Evolutionary conservation across 129 eudicot genomes (phyloP).

Genomic region (Escallonia herrerae): DNA sequence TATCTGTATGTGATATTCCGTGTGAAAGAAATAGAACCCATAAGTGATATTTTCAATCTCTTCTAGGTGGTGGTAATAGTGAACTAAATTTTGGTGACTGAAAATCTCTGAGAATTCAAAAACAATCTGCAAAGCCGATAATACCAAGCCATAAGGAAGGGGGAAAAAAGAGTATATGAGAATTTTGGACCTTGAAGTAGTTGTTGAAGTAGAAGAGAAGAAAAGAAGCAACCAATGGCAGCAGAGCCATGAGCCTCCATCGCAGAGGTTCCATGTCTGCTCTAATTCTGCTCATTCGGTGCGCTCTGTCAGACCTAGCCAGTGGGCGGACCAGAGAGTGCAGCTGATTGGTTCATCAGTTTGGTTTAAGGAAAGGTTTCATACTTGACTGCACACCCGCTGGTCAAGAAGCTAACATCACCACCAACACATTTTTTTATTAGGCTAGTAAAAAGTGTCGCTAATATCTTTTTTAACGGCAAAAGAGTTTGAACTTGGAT

Average conservation of each 20-base stretch:
- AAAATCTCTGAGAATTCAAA: background rate
- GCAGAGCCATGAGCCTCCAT: slow-evolving; percentile 28
- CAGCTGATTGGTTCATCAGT: no score
- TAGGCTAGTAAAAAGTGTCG: no score
- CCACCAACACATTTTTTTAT: no score
- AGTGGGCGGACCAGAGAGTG: no score
- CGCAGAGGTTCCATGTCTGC: slow-evolving; percentile 27
- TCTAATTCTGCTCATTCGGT: background rate
- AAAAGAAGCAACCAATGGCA: slow-evolving; percentile 45
- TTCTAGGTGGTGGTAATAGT: background rate
- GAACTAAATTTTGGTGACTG: background rate
- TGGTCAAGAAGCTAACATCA: no score
- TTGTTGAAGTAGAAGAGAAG: slow-evolving; percentile 12
- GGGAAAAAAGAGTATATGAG: background rate
- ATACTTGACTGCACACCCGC: no score
- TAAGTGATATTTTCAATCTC: background rate
- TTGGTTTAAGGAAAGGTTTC: no score
- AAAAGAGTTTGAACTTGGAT: no score
- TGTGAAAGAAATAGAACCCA: background rate
- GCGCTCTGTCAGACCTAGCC: no score
- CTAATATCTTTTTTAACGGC: no score
- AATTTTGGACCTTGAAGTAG: slow-evolving; percentile 18
- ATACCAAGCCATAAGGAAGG: background rate
- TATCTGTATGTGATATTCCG: background rate
- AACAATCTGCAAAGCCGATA: background rate